A percentile compares a stretch with the other conserved stretches of the same genome.
Conservation (phyloP, 192 early-diverging fungal species). For the Coemansia erecta region DNA sequence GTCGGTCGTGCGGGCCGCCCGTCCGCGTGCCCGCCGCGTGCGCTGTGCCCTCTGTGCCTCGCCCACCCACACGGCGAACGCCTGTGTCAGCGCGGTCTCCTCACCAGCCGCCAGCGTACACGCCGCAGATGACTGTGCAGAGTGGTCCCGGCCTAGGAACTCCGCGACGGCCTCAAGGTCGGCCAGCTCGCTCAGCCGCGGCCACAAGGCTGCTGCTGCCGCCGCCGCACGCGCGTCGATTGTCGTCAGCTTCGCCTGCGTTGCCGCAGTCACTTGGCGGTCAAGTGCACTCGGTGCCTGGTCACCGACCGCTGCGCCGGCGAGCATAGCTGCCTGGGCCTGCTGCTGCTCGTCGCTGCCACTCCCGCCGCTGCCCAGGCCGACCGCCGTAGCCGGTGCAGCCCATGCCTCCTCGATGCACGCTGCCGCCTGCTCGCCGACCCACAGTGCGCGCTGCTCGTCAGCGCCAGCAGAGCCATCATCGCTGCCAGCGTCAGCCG, state of each 20-base stretch:
- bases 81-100: conserved; percentile 41
- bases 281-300: conserved; percentile 22
- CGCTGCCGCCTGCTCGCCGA: conserved; percentile 33
- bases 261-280: conserved; percentile 12
- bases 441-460: conserved; percentile 18
- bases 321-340: conserved; percentile 10
- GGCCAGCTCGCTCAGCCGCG: conserved; percentile 20
- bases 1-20: background rate
- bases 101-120: conserved; percentile 29
- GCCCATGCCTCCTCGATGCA: conserved; percentile 45
- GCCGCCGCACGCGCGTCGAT: conserved; percentile 27
- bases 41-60: conserved; percentile 22
- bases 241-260: conserved; percentile 3
- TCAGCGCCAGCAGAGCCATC: background rate
- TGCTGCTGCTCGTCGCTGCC: conserved; percentile 10
- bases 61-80: conserved; percentile 26
- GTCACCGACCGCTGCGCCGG: conserved; percentile 8
- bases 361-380: conserved; percentile 2
- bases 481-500: background rate
- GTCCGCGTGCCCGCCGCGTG: no score
- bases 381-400: conserved; percentile 14
- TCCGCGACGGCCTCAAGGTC: conserved; percentile 20
- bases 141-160: conserved; percentile 43
- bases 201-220: conserved; percentile 38
- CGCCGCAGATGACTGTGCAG: conserved; percentile 6